phyloP scores from a whole-genome alignment of 305 asterid species.

The Fraxinus dipetala region DNA sequence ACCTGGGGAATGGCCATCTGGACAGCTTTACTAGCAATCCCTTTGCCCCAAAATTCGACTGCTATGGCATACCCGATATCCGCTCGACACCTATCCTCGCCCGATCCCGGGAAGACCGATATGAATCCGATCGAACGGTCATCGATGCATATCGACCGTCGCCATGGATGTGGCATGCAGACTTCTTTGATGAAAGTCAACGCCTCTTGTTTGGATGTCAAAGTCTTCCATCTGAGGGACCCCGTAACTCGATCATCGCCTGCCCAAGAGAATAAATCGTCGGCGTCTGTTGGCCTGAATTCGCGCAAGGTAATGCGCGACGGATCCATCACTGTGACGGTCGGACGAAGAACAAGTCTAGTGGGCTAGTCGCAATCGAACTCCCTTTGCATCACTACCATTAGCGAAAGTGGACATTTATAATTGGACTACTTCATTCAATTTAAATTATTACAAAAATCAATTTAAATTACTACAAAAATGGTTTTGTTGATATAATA shows the following conservation, averaged over 20 bases:
- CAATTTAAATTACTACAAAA: background rate
- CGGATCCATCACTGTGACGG: conserved; percentile 14
- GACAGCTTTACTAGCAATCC: conserved; percentile 40
- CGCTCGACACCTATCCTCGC: conserved; percentile 40
- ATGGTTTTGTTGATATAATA: background rate
- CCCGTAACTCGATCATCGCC: conserved; percentile 46
- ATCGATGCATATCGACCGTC: conserved; percentile 43
- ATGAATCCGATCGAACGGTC: conserved; percentile 39
- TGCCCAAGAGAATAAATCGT: conserved; percentile 36
- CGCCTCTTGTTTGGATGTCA: conserved; percentile 43
- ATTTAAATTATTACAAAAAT: no score
- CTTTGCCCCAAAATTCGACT: conserved; percentile 46
- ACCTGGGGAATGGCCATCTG: conserved; percentile 35
- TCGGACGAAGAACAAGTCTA: background rate
- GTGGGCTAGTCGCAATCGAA: background rate
- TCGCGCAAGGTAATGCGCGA: conserved; percentile 24
- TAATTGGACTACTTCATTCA: background rate
- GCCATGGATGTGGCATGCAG: conserved; percentile 46
- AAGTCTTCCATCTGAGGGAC: conserved; percentile 29
- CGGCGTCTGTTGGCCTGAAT: conserved; percentile 25
- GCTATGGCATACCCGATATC: conserved; percentile 45
- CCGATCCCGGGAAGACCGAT: conserved; percentile 33
- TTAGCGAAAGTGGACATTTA: background rate
- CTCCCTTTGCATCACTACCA: background rate
- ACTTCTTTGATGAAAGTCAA: conserved; percentile 38